Evolutionary conservation across 2,329 filamentous ascomycete species (phyloP).

Genomic region (Pestalotiopsis sp.): DNA sequence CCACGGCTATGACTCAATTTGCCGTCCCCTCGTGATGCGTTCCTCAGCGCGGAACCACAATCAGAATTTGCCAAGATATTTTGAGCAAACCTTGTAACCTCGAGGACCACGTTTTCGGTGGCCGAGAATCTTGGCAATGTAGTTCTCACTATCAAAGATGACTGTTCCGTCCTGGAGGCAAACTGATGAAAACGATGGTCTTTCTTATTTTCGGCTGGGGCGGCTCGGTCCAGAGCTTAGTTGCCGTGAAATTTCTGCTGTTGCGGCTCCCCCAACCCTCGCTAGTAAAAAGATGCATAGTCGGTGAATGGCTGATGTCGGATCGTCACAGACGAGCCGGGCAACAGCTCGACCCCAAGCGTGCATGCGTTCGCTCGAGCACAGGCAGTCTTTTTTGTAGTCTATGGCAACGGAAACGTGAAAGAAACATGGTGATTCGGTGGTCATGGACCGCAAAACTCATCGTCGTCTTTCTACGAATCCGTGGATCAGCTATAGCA

Average conservation of each 20-base stretch:
- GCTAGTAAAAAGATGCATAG: not conserved
- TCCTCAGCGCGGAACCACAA: not conserved
- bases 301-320: not conserved
- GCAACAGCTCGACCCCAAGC: too few species aligned
- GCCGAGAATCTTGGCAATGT: not conserved
- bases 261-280: not conserved
- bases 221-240: not conserved
- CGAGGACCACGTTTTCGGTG: not conserved
- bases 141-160: not conserved
- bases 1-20: not conserved
- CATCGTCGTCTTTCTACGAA: too few species aligned
- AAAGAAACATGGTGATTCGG: too few species aligned
- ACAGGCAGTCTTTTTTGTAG: too few species aligned
- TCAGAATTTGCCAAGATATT: not conserved
- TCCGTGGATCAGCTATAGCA: too few species aligned
- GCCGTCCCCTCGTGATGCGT: not conserved
- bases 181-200: not conserved
- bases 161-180: too few species aligned
- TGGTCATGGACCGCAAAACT: too few species aligned
- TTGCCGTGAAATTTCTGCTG: not conserved
- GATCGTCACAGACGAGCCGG: too few species aligned
- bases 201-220: not conserved
- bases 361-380: too few species aligned
- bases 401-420: too few species aligned
- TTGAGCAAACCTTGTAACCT: not conserved